These are phyloP conservation scores for Clonostachys solani DNA, from an alignment of 2,329 filamentous ascomycete genomes.

Conservation along the genomic window DNA sequence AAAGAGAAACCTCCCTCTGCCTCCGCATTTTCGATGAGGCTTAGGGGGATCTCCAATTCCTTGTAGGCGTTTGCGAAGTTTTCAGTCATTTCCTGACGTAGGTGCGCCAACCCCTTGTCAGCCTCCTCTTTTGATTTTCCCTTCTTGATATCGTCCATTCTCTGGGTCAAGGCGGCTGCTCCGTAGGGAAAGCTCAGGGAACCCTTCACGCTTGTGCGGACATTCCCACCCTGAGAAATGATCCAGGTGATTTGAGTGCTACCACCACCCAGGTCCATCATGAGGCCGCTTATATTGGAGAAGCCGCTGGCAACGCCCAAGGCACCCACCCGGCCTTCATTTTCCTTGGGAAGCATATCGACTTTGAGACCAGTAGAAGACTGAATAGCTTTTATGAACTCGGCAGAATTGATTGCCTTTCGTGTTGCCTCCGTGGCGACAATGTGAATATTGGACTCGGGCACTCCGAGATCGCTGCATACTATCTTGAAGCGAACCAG, in stretches of 20 bases:
- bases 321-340: slow-evolving; percentile 62
- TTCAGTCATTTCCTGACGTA: slow-evolving; percentile 44
- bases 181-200: slow-evolving; percentile 67
- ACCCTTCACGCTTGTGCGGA: slow-evolving; percentile 46
- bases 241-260: slow-evolving; percentile 70
- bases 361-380: slow-evolving; percentile 55
- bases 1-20: slow-evolving; percentile 47
- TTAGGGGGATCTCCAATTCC: slow-evolving; percentile 46
- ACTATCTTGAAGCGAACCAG: slow-evolving; percentile 18
- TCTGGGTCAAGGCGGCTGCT: slow-evolving; percentile 59
- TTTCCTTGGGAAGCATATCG: slow-evolving; percentile 57
- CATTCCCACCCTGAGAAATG: slow-evolving; percentile 39
- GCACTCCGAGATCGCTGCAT: slow-evolving; percentile 16
- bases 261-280: slow-evolving; percentile 72
- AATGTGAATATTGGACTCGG: slow-evolving; percentile 17
- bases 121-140: slow-evolving; percentile 30
- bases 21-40: slow-evolving; percentile 37
- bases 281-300: slow-evolving; percentile 53
- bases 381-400: slow-evolving; percentile 37
- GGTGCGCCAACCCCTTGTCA: slow-evolving; percentile 34
- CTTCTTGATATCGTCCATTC: slow-evolving; percentile 38
- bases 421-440: slow-evolving; percentile 24
- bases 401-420: slow-evolving; percentile 18
- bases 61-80: slow-evolving; percentile 47
- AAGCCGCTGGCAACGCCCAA: slow-evolving; percentile 66